Evolutionary conservation across 2,329 filamentous ascomycete species (phyloP).

Genomic region (Microdochium bolleyi): DNA sequence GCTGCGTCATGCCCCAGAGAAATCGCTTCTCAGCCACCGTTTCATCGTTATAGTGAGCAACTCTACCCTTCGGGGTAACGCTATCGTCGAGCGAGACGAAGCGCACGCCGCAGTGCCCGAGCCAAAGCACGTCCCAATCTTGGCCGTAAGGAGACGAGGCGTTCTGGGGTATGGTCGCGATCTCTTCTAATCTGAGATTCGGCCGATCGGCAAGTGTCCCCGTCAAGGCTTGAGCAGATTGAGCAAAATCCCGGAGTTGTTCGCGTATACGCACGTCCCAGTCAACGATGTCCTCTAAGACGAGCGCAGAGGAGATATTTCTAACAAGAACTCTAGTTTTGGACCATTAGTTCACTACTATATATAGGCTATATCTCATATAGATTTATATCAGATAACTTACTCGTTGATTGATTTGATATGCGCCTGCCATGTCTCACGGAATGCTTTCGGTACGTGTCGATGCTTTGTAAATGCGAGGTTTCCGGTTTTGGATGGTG

Average conservation of each 20-base stretch:
- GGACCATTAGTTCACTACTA: not conserved
- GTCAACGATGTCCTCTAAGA: conserved; percentile 40
- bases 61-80: conserved; percentile 11
- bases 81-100: conserved; percentile 10
- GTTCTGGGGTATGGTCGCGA: no score
- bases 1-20: conserved; percentile 20
- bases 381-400: no score
- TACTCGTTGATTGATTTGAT: conserved; percentile 26
- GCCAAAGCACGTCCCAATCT: conserved; percentile 41
- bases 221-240: conserved; percentile 9
- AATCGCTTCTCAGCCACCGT: conserved; percentile 22
- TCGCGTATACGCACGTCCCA: conserved; percentile 34
- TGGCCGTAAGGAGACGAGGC: conserved; percentile 41
- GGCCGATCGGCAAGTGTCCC: conserved; percentile 8
- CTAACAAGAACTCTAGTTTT: conserved; percentile 30
- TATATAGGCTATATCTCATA: no score
- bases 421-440: conserved; percentile 27
- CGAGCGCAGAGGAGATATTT: conserved; percentile 30
- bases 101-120: conserved; percentile 33
- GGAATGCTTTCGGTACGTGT: no score
- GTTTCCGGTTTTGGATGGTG: conserved; percentile 28
- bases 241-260: conserved; percentile 25
- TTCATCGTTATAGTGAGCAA: conserved; percentile 19
- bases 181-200: conserved; percentile 7
- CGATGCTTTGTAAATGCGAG: conserved; percentile 22